phyloP scores from a whole-genome alignment of 768 basidiomycete species.

The Hypholoma fasciculare region DNA sequence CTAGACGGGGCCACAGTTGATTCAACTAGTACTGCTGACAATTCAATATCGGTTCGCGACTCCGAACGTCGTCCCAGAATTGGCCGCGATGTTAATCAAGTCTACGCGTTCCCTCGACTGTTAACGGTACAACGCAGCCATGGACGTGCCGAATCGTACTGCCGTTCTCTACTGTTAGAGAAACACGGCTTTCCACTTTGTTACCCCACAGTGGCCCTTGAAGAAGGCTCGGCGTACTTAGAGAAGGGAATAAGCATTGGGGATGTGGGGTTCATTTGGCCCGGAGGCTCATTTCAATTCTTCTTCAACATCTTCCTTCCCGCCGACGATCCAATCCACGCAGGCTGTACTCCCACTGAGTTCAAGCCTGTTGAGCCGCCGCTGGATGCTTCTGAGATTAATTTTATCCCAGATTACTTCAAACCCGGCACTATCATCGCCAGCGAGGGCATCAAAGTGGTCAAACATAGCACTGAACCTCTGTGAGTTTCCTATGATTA shows the following conservation, averaged over 20 bases:
- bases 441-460: not conserved
- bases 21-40: no score
- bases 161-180: slow-evolving; percentile 4
- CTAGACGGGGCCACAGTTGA: no score
- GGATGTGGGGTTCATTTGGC: slow-evolving; percentile 9
- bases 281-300: slow-evolving; percentile 5
- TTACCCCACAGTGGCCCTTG: not conserved
- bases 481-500: not conserved
- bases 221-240: not conserved
- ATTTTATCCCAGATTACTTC: not conserved
- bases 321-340: slow-evolving; percentile 8
- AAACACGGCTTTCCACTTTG: slow-evolving; percentile 13
- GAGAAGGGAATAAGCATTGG: slow-evolving; percentile 8
- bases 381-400: not conserved
- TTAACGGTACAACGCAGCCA: not conserved
- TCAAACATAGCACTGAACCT: not conserved
- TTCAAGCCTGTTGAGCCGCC: slow-evolving; percentile 2
- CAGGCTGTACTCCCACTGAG: not conserved
- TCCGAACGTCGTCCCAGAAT: no score
- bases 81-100: not conserved
- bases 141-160: slow-evolving; percentile 2
- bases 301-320: slow-evolving; percentile 13
- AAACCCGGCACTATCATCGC: slow-evolving; percentile 2
- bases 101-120: not conserved
- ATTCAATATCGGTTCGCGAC: no score